These are phyloP conservation scores for Pseudogymnoascus sp. DNA, from an alignment of 2,329 filamentous ascomycete genomes.

Conservation along the genomic window DNA sequence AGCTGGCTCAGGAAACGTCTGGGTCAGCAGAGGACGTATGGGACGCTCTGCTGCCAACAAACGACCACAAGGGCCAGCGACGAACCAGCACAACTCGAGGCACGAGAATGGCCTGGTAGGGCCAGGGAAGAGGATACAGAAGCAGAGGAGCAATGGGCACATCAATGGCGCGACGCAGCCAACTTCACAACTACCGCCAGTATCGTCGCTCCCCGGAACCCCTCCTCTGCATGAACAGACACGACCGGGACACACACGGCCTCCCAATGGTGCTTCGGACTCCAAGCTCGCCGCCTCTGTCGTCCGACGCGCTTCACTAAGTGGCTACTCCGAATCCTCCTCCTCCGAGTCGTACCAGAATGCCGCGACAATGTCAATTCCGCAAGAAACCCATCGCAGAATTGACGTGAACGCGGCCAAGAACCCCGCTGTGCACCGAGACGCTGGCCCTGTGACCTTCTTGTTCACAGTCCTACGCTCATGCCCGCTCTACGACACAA, in stretches of 20 bases:
- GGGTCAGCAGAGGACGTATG: constrained; percentile 31
- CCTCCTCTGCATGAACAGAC: constrained; percentile 33
- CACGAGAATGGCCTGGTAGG: constrained; percentile 85
- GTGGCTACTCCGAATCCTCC: constrained; percentile 48
- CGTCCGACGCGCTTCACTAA: constrained; percentile 42
- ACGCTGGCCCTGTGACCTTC: constrained; percentile 66
- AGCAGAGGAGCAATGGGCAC: constrained; percentile 49
- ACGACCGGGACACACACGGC: constrained; percentile 14
- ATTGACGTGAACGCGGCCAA: constrained; percentile 66
- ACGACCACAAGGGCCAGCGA: constrained; percentile 39
- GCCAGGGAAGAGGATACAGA: constrained; percentile 56
- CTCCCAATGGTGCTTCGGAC: constrained; percentile 21
- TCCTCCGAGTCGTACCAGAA: constrained; percentile 42
- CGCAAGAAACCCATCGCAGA: constrained; percentile 49
- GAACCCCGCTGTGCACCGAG: constrained; percentile 60
- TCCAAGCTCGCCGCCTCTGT: constrained; percentile 26
- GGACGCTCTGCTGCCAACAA: constrained; percentile 29
- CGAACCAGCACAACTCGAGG: constrained; percentile 62
- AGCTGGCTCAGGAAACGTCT: constrained; percentile 30
- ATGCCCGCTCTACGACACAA: constrained; percentile 87
- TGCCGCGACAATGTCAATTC: constrained; percentile 33
- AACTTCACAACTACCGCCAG: constrained; percentile 28
- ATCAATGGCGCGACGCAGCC: constrained; percentile 44
- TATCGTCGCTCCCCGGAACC: constrained; percentile 33
- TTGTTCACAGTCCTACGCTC: constrained; percentile 81